A percentile compares a stretch with the other conserved stretches of the same genome.
phyloP scores from a whole-genome alignment of 1,139 yeast species.

The Spathaspora jeffriesii region DNA sequence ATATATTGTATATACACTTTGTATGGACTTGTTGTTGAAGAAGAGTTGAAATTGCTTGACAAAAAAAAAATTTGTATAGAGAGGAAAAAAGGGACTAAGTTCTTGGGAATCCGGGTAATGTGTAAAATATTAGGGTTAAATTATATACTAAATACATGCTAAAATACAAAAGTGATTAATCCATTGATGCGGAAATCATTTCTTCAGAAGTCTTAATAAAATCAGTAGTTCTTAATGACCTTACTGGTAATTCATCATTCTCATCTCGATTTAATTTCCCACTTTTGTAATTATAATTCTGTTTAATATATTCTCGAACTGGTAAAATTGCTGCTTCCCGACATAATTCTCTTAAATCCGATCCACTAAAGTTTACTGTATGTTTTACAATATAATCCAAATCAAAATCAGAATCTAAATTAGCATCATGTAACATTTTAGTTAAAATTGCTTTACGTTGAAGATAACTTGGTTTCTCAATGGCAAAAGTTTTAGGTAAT shows the following conservation, averaged over 20 bases:
- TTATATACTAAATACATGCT: slow-evolving; percentile 1
- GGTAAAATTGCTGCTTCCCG: slow-evolving; percentile 93
- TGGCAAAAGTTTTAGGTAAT: slow-evolving; percentile 88
- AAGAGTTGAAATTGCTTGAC: background rate
- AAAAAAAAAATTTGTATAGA: background rate
- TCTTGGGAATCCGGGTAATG: background rate
- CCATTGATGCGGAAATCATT: slow-evolving; percentile 34
- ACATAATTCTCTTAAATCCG: slow-evolving; percentile 88
- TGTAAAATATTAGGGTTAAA: background rate
- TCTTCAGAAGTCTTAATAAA: slow-evolving; percentile 38
- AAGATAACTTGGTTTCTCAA: slow-evolving; percentile 66
- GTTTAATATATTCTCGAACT: slow-evolving; percentile 78
- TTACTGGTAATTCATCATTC: slow-evolving; percentile 31
- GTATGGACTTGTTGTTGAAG: background rate
- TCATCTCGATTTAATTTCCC: slow-evolving; percentile 36
- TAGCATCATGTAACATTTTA: slow-evolving; percentile 67
- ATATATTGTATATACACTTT: background rate
- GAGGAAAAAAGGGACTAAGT: background rate
- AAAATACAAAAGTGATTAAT: slow-evolving; percentile 16
- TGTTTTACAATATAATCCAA: slow-evolving; percentile 57
- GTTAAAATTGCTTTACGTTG: slow-evolving; percentile 73
- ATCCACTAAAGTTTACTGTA: slow-evolving; percentile 84
- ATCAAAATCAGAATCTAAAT: slow-evolving; percentile 62
- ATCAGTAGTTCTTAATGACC: slow-evolving; percentile 48
- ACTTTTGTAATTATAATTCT: slow-evolving; percentile 39